Base-by-base conservation (phyloP, 345 rosid species). In the Combretum micranthum region DNA sequence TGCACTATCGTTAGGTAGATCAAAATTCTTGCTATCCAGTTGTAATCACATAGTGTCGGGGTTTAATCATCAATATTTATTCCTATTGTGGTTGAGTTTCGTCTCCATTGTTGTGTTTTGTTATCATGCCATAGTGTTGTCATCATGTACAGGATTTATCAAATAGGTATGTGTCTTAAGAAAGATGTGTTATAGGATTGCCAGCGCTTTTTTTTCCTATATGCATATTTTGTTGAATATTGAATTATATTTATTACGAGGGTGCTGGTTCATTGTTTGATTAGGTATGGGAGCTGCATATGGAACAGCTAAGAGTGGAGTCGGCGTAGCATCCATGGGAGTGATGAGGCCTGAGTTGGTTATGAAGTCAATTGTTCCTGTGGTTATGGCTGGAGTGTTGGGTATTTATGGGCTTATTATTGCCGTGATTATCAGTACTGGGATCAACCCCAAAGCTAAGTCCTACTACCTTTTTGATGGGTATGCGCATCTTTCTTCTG, bases 371-470 rank as follows among this genome's bases (percentile, higher is more conserved):
- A 90, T 90, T 53, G 97, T 87, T 20, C 97, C 95, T 18, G 95
- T 90, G 77, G 97, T 90, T 73, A 90, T 90, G 97, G 97, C 97
- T 76, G 96, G 97, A 69, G 95, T 90, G 23, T 74, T 90, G 90
- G 97, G 97, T 75, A 90, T 90, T 44, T 90, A 87, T 15, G 97
- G 97, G 39, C 75, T 90, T 83, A 90, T 90, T 70, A 90, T 87
- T 68, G 97, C 93, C 42, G 95, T 87, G 51, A 90, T 90, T 75
- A 87, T 90, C 63, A 90, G 95, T 72, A 90, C 93, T 1, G 90
- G 95, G 20, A 87, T 90, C 63, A 90, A 90, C 67, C 97, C 97
- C 3, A 90, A 86, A 78, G 93, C 95, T 20, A 90, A 84, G 63
- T 81, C 97, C 3, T 90, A 90, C 57, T 90, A 90, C 79, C 92